These are phyloP conservation scores for Coemansia sp. DNA, from an alignment of 192 early-diverging fungal genomes.

Conservation along the genomic window DNA sequence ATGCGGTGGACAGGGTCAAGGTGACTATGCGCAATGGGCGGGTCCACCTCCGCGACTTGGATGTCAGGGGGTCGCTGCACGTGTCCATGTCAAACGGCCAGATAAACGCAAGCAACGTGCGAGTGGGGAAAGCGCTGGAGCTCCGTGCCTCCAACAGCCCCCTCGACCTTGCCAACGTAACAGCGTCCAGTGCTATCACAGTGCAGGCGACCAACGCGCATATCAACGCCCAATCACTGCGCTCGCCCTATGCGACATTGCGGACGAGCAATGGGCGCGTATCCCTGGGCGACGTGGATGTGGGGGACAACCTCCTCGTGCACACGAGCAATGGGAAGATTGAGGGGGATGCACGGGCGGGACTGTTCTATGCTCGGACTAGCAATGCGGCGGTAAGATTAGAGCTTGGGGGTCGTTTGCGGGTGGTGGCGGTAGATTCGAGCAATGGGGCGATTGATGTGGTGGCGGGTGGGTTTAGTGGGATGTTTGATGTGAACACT, in stretches of 20 bases:
- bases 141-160: neutral
- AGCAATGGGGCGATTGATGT: slow-evolving; percentile 15
- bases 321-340: slow-evolving; percentile 15
- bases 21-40: slow-evolving; percentile 12
- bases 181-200: neutral
- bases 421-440: slow-evolving; percentile 1
- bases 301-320: neutral
- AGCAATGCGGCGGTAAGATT: slow-evolving; percentile 17
- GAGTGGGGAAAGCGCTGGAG: neutral
- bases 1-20: slow-evolving; percentile 1
- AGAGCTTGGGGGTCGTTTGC: neutral
- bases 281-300: neutral
- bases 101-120: slow-evolving; percentile 12
- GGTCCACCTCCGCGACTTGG: slow-evolving; percentile 16
- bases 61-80: neutral
- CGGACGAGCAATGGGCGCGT: slow-evolving; percentile 12
- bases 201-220: neutral
- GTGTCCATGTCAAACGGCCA: slow-evolving; percentile 20
- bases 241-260: neutral
- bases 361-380: neutral
- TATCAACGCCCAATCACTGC: neutral
- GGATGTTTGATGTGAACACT: slow-evolving; percentile 26
- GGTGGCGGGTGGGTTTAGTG: slow-evolving; percentile 5
- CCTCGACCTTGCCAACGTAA: neutral
- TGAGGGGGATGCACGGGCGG: neutral